A percentile compares a stretch with the other conserved stretches of the same genome.
Conservation (phyloP, 805 yeast genomes). For the Kluyveromyces aestuarii region DNA sequence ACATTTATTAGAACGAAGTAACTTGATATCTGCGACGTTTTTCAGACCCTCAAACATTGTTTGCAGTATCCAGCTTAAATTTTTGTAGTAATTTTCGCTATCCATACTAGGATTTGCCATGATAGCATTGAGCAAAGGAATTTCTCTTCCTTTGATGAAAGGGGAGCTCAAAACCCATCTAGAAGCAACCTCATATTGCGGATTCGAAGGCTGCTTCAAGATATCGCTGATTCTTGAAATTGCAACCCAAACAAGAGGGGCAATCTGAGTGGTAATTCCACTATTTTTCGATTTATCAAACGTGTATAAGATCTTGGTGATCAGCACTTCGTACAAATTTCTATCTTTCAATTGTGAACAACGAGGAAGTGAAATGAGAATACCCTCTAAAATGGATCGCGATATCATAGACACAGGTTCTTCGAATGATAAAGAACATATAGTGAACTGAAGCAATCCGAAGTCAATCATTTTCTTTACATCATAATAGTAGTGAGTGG, state of each 20-base stretch:
- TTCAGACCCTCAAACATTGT: conserved; percentile 40
- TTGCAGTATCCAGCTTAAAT: conserved; percentile 58
- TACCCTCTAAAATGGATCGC: conserved; percentile 35
- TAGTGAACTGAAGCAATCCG: conserved; percentile 38
- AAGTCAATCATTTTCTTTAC: conserved; percentile 50
- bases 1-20: conserved; percentile 44
- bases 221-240: conserved; percentile 50
- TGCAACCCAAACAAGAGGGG: conserved; percentile 46
- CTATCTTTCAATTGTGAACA: conserved; percentile 46
- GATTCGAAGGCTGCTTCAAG: conserved; percentile 61
- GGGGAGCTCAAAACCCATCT: conserved; percentile 52
- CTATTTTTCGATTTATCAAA: conserved; percentile 14
- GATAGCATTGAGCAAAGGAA: conserved; percentile 35
- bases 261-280: conserved; percentile 14
- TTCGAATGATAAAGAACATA: conserved; percentile 35
- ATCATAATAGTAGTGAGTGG: conserved; percentile 33
- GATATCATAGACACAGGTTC: conserved; percentile 30
- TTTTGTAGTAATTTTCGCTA: conserved; percentile 44
- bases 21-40: conserved; percentile 41
- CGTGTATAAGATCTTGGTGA: conserved; percentile 35
- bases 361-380: conserved; percentile 35
- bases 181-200: conserved; percentile 60
- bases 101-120: conserved; percentile 29
- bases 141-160: conserved; percentile 30
- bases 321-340: conserved; percentile 42